Percentiles rank a stretch among this genome's conserved stretches.
These are phyloP conservation scores for Fraxinus cuspidata DNA, from an alignment of 257 asterid species.

Conservation along the genomic window DNA sequence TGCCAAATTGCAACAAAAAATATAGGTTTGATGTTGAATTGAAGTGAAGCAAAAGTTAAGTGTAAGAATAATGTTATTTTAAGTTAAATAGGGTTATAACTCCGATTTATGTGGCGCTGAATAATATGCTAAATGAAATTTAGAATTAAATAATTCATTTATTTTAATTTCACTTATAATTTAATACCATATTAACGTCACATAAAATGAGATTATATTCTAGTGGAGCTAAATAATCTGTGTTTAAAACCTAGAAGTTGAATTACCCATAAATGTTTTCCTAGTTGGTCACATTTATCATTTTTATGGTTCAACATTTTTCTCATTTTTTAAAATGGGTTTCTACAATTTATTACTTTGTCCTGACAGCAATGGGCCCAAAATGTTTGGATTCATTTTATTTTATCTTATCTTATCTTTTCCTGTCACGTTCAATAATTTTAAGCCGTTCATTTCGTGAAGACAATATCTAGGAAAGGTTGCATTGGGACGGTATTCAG, in stretches of 20 bases:
- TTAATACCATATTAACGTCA: no score
- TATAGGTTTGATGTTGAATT: background rate
- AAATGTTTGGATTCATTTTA: background rate
- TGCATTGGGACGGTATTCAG: background rate
- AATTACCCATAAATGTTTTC: background rate
- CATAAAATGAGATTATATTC: no score
- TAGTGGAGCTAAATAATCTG: no score
- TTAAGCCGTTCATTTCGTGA: background rate
- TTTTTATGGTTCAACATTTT: background rate
- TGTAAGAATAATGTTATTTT: no score
- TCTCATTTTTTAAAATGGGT: background rate
- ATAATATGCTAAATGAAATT: no score
- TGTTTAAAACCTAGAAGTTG: no score
- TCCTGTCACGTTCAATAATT: background rate
- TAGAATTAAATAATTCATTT: no score
- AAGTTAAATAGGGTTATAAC: no score
- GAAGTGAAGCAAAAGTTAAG: no score
- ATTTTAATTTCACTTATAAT: no score
- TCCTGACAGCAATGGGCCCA: background rate
- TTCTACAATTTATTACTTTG: background rate
- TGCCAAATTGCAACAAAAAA: background rate
- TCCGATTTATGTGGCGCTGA: no score
- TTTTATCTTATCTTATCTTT: background rate
- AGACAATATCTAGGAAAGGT: background rate
- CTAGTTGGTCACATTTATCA: background rate